Evolutionary conservation across 2,329 filamentous ascomycete species (phyloP), one percentile per base, ranked within the genome.

Genomic region (Neocatenulostroma microsporum): DNA sequence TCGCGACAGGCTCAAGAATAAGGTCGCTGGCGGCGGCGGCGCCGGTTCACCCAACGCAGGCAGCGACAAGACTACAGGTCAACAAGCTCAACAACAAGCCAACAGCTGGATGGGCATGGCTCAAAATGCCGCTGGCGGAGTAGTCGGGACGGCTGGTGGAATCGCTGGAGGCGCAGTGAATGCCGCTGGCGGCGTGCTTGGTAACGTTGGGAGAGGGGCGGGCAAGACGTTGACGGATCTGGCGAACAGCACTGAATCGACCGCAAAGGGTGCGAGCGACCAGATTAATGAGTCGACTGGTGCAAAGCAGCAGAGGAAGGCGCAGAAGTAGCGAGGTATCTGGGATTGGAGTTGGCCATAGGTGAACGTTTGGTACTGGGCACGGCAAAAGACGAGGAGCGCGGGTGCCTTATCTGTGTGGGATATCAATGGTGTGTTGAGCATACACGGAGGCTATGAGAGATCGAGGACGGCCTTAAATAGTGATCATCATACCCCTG

Each of bases 1-100:
- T 42, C 86, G 89, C 54, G 89, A 96, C 58, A 88, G 89, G 56
- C 83, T 86, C 53, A 95, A 94, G 62, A 40, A 40, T 17, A 66
- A 69, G 30, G 56, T 63, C 42, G 62, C 59, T 10, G 20, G 19
- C 23, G 34, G 19, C 15, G 62, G 60, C 21, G 61, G 67, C 14
- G 62, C 67, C 2, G 65, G 62, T 11, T 62, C 62, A 6, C 68
- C 68, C n/a, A n/a, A n/a, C n/a, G n/a, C n/a, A n/a, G n/a, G n/a
- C n/a, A n/a, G n/a, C 19, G 12, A 25, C 21, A 9, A 34, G 15
- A 3, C 19, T 21, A 25, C 30, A 18, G 15, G 17, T 4, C 15
- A 21, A 35, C 25, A 17, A 35, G 23, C 3, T 21, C 7, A n/a
- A 17, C 11, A 21, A 34, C 31, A 34, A 9, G 20, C 13, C 21